Evolutionary conservation across 345 rosid species (phyloP), one percentile per base, ranked within the genome.

Genomic region (Camelina neglecta): DNA sequence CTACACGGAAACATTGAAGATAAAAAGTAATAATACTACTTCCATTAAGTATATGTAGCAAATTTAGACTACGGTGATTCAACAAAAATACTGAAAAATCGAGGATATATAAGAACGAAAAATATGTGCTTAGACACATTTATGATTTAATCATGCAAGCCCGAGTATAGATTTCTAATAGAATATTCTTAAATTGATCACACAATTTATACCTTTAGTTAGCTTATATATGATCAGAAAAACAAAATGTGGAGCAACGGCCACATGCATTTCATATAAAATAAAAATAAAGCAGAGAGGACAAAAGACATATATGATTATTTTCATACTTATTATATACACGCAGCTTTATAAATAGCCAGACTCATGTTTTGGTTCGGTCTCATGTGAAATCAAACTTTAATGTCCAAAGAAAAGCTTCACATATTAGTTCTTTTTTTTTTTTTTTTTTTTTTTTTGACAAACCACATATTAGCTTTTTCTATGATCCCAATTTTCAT

Each of bases 341-440:
- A 33, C 11, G 31, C 31, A 42, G 24, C 80, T 76, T 62, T 69
- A 41, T 36, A 38, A 11, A 18, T 38, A 38, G 61, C 65, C 60
- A 69, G 50, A 36, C 24, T 54, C 48, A 56, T 76, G 44, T 70
- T 59, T 23, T 36, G 71, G 81, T 72, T 57, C 41, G 79, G 76
- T 64, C 38, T 47, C 67, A 77, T 77, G 77, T 78, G 81, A 78
- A 78, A 47, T 71, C 76, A 65, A 65, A 64, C 72, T 77, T 77
- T 71, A 71, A 11, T 64, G 47, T 47, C 66, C 33, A 36, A 62
- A 31, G 13, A 56, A 71, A 71, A 77, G 76, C 61, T 50, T 67
- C 68, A 50, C 55, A 42, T 8, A 15, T 16, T n/a, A 62, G 18
- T 26, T 53, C 53, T 71, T 73, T 49, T 18, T 53, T 63, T 71